Evolutionary conservation across 1,284 basidiomycete genomes (phyloP).

Genomic region (Ceratobasidium sp.): DNA sequence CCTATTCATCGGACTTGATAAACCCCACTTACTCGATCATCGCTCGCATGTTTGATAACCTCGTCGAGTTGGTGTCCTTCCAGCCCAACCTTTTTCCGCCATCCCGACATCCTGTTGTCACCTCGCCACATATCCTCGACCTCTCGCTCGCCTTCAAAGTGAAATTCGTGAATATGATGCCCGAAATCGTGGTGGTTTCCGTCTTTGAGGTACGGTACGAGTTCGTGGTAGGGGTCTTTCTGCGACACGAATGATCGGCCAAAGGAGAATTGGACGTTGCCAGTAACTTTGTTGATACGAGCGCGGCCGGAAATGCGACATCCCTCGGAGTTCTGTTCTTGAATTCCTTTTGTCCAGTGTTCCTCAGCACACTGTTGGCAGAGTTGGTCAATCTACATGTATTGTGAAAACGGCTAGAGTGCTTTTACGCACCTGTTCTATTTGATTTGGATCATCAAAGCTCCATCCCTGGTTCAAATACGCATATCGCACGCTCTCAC

Average conservation of each 20-base stretch:
- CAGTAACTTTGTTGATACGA: too few relatives aligned
- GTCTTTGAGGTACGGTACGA: conserved; percentile 95
- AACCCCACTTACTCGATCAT: conserved; percentile 40
- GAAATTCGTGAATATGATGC: conserved; percentile 86
- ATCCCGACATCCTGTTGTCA: conserved; percentile 69
- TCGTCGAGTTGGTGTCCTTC: conserved; percentile 83
- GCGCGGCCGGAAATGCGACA: too few relatives aligned
- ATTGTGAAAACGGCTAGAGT: too few relatives aligned
- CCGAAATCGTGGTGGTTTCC: conserved; percentile 60
- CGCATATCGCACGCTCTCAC: conserved; percentile 65
- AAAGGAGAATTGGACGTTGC: too few relatives aligned
- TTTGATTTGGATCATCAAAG: too few relatives aligned
- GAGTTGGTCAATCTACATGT: too few relatives aligned
- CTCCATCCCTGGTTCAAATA: too few relatives aligned
- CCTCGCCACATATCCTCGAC: conserved; percentile 61
- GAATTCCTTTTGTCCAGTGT: too few relatives aligned
- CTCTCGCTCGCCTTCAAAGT: conserved; percentile 87
- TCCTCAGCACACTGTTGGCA: too few relatives aligned
- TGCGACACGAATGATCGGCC: conserved; percentile 89
- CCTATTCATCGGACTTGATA: conserved; percentile 9
- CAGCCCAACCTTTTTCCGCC: conserved; percentile 81
- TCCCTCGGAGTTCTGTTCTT: too few relatives aligned
- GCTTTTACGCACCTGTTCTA: too few relatives aligned
- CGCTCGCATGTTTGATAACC: conserved; percentile 71
- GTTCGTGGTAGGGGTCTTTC: conserved; percentile 86